A percentile compares a stretch with the other conserved stretches of the same genome.
Conservation (phyloP, 2,329 filamentous ascomycete genomes). For the Diplodia mutila region DNA sequence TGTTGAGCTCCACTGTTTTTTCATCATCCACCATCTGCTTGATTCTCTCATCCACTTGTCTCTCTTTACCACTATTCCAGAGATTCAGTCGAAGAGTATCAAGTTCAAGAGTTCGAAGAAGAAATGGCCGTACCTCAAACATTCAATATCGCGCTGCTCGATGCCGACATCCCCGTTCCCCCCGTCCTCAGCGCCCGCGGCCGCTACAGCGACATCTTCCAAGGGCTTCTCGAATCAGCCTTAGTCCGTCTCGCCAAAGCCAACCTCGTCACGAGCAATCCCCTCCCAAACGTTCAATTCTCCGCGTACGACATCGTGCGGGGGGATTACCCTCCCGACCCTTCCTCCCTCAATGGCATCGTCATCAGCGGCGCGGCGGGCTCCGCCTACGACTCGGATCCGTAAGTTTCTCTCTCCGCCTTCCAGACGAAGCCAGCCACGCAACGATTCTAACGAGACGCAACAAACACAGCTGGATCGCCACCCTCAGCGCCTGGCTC, state of each 20-base stretch:
- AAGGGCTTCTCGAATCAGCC: constrained; percentile 33
- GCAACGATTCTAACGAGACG: too few species aligned
- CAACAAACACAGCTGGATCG: constrained; percentile 27
- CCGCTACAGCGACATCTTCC: constrained; percentile 40
- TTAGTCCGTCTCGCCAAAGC: constrained; percentile 27
- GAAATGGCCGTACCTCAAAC: constrained; percentile 10
- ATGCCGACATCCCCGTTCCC: constrained; percentile 38
- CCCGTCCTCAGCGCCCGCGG: constrained; percentile 30
- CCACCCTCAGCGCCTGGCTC: constrained; percentile 57
- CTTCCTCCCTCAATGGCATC: constrained; percentile 42
- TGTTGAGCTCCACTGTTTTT: not conserved
- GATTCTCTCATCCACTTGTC: not conserved
- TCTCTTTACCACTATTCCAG: not conserved
- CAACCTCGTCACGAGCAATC: not conserved
- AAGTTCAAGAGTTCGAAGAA: not conserved
- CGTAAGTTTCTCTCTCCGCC: constrained; percentile 24
- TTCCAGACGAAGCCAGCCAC: too few species aligned
- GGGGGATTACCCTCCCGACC: constrained; percentile 40
- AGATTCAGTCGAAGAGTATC: not conserved
- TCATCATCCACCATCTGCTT: not conserved
- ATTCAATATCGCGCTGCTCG: constrained; percentile 36
- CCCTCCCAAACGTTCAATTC: constrained; percentile 32
- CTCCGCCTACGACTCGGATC: constrained; percentile 4
- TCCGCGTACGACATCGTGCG: constrained; percentile 43
- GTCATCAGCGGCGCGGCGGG: constrained; percentile 45